Evolutionary conservation across 2,329 filamentous ascomycete species (phyloP), one percentile per base, ranked within the genome.

Genomic region (Curvularia eragrostidis): DNA sequence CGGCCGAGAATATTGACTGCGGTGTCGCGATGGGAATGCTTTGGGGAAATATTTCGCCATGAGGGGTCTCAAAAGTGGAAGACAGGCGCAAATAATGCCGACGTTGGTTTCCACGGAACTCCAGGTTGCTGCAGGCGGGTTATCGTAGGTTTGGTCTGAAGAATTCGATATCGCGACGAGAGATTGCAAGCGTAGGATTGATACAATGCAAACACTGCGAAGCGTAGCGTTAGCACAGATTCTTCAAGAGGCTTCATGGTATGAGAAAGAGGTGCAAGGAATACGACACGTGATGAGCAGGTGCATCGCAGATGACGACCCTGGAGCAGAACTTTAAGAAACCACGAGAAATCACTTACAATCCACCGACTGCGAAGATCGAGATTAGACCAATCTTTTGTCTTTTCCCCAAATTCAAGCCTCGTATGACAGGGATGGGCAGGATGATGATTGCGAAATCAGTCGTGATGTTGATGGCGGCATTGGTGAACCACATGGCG

Each of bases 341-440:
- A 10, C 19, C 9, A 21, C 34, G 43, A 15, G 41, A 43, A 48
- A 48, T 10, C n/a, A 75, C 76, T 70, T 68, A 79, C 78, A 79
- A 77, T 26, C 71, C 71, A 26, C 77, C 78, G 10, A 80, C 62
- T 6, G 72, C 71, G 48, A 80, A 80, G 26, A 80, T 72, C 5
- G 66, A 68, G 6, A 69, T 66, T 3, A 80, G 62, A 8, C 74
- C 73, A 36, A 71, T 57, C 58, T 78, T 79, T 55, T 79, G 75
- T 23, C 66, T 61, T 15, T 58, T 61, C 9, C 73, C 69, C 21
- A 80, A 65, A 18, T 73, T 74, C 46, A 80, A 57, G 10, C 66
- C 68, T 44, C 63, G 54, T 26, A 77, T 70, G 1, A 75, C 69
- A 1, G 72, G 74, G 56, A 77, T 75, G 1, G 75, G 75, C 0